Base-by-base conservation (phyloP, 2,329 filamentous ascomycete genomes). In the Aspergillus versicolor region DNA sequence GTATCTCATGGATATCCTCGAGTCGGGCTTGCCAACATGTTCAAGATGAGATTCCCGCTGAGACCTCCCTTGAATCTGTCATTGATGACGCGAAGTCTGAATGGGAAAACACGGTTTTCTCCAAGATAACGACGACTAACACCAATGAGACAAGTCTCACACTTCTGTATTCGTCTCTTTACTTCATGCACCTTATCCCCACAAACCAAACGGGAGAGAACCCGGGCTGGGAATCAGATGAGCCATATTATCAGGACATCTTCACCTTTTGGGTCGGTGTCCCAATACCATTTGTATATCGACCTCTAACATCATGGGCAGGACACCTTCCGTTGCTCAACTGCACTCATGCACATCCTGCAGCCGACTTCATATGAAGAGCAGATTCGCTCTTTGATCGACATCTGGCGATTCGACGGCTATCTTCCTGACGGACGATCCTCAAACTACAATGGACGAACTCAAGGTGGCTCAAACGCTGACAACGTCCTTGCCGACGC, bases 401-500 rank as follows among this genome's bases (percentile, higher is more conserved):
- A 90, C 62, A 84, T 88, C 63, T 90, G 84, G 82, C 77, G 84
- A 54, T 74, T 85, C 59, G 84, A 86, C 5, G 85, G 85, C 4
- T 89, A 81, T 63, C 76, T 88, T 66, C 86, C 86, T 0, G 86
- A 89, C 63, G 87, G 79, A 0, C 82, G 87, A 11, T 88, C 85
- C 0, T 88, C 84, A 1, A 86, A 89, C 70, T 88, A 78, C 74
- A 90, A 89, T 60, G 88, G 88, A 9, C 82, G 84, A 15, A 83
- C 84, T 0, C 88, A 90, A 67, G 88, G 86, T 11, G 88, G 88
- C 7, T 87, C 83, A 12, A 90, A 90, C 65, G 82, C 84, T 4
- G 88, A 91, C 68, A 90, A 88, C 56, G 82, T 91, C 4, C 81
- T 91, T 15, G 88, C 88, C 2, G 88, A 91, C 65, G 88, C 88